Percentiles rank a stretch among this genome's conserved stretches.
phyloP scores from a whole-genome alignment of 1,139 yeast species.

The Yamadazyma dushanensis region DNA sequence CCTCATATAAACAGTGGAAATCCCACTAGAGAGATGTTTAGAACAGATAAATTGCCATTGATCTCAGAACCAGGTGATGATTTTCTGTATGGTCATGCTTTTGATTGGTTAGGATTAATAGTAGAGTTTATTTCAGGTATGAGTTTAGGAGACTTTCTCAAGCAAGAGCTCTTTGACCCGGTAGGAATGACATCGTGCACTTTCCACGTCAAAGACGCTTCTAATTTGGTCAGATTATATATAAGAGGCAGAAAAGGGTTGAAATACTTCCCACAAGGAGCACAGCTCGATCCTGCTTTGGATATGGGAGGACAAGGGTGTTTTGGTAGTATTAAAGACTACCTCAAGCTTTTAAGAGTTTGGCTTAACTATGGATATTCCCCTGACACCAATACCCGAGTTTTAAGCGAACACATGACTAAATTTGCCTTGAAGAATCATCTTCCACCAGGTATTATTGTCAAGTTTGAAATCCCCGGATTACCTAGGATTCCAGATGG shows the following conservation, averaged over 20 bases:
- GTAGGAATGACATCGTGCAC: constrained; percentile 42
- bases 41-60: constrained; percentile 34
- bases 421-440: constrained; percentile 35
- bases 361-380: constrained; percentile 47
- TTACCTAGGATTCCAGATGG: constrained; percentile 65
- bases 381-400: constrained; percentile 35
- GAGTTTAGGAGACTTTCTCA: constrained; percentile 41
- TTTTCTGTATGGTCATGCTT: constrained; percentile 52
- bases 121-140: constrained; percentile 44
- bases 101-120: constrained; percentile 55
- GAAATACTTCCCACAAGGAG: constrained; percentile 17
- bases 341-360: constrained; percentile 42
- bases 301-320: constrained; percentile 55
- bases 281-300: constrained; percentile 28
- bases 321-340: constrained; percentile 44
- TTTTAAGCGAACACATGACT: constrained; percentile 28
- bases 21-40: constrained; percentile 21
- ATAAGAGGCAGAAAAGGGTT: constrained; percentile 20
- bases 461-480: constrained; percentile 22
- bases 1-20: constrained; percentile 10
- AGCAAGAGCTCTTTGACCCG: constrained; percentile 42
- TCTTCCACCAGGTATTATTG: constrained; percentile 27
- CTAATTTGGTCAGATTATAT: constrained; percentile 28
- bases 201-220: constrained; percentile 29
- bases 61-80: constrained; percentile 53